phyloP scores from a whole-genome alignment of 2,329 filamentous ascomycete species.

The Chrysosphaeria jannelii region DNA sequence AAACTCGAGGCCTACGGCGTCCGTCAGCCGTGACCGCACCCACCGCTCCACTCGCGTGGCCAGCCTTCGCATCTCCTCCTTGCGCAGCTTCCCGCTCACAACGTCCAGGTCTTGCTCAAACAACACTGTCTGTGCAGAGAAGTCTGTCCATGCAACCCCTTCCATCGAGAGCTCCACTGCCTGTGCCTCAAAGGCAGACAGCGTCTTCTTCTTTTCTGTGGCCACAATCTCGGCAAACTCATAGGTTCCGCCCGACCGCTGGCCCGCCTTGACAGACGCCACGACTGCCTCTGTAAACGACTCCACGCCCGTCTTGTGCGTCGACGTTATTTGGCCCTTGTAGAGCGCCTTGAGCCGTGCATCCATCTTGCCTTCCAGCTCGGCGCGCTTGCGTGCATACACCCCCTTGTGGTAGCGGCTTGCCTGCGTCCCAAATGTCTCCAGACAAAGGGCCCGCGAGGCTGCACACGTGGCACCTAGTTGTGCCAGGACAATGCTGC shows the following conservation, averaged over 20 bases:
- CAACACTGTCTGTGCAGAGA: constrained; percentile 45
- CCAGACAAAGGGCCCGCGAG: constrained; percentile 42
- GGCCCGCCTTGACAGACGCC: constrained; percentile 63
- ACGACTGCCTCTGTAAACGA: constrained; percentile 71
- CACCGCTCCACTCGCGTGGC: constrained; percentile 78
- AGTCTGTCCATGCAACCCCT: constrained; percentile 66
- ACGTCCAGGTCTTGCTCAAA: constrained; percentile 82
- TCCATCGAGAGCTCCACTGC: constrained; percentile 46
- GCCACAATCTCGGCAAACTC: constrained; percentile 89
- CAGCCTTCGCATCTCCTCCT: constrained; percentile 85
- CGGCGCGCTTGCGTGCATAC: constrained; percentile 55
- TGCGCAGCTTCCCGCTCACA: constrained; percentile 55
- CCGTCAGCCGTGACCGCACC: constrained; percentile 65
- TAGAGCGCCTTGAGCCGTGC: constrained; percentile 67
- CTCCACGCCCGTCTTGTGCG: constrained; percentile 63
- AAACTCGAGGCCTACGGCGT: constrained; percentile 78
- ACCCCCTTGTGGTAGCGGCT: constrained; percentile 93
- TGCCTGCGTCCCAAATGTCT: constrained; percentile 69
- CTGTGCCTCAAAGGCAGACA: constrained; percentile 47
- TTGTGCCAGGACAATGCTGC: constrained; percentile 38
- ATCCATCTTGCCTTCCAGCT: constrained; percentile 69
- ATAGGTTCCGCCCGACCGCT: constrained; percentile 71
- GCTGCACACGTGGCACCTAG: constrained; percentile 44
- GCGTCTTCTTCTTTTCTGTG: constrained; percentile 45
- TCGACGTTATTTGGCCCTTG: constrained; percentile 59